Evolutionary conservation across 2,329 filamentous ascomycete genomes (phyloP), one percentile per base, ranked within the genome.

Genomic region (Colletotrichum sp.): DNA sequence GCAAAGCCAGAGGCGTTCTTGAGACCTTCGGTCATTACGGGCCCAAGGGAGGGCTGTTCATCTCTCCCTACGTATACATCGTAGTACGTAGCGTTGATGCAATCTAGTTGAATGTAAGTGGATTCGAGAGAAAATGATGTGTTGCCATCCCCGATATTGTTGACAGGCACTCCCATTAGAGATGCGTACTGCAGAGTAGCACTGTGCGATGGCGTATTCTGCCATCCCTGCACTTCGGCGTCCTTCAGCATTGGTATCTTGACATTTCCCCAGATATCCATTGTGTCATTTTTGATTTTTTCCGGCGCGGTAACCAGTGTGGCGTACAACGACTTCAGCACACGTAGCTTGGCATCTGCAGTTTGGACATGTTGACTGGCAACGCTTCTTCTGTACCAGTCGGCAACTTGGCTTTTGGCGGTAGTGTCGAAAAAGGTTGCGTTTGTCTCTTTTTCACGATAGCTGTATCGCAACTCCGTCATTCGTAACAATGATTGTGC

Each of bases 201-300:
- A 7, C 0, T 24, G 0, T 1, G n/a, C 1, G 7, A 55, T 22
- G 48, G 24, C 2, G 7, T 15, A 3, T 26, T 1, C 13, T 26
- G 52, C 52, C 52, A 55, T 22, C 0, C 3, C 2, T 24, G 52
- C 1, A 1, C 52, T 24, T 4, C 0, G 2, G 16, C 1, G 13
- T 55, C 52, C 1, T 26, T 4, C 12, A 55, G 4, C 4, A 26
- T 4, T 0, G 52, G 52, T 55, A 55, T 55, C 1, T 26, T 55
- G 12, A 26, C 24, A 16, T 55, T 26, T 0, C 52, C 52, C n/a
- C n/a, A 55, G 9, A 55, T 13, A 1, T 55, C 52, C 52, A 55
- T 55, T 7, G n/a, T 55, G 52, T 55, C 52, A 6, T 26, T 26
- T 55, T 24, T 26, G 2, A 24, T 55, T 13, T 26, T 55, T 22